Base-by-base conservation (phyloP, 2,329 filamentous ascomycete species). In the Zalaria obscura region DNA sequence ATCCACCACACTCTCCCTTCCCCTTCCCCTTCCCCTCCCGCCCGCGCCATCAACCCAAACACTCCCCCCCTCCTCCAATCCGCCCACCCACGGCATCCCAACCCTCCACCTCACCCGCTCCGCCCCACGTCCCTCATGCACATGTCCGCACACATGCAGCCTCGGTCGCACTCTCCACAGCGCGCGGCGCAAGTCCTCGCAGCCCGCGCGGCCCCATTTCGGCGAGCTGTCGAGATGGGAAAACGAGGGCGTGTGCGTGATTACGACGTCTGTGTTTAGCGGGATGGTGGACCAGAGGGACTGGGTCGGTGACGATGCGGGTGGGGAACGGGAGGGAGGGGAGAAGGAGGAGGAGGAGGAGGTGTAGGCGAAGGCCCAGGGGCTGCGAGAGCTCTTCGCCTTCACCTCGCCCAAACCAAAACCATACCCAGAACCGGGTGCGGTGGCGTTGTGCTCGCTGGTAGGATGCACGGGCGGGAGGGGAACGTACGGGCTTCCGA, bases 61-160 rank as follows among this genome's bases (percentile, higher is more conserved):
- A 26, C 64, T 55, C 0, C 63, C 58, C 2, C 49, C 44, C 28
- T 62, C 56, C 52, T 75, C 73, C 36, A 63, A 25, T 34, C 18
- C 32, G 27, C 7, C 28, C 35, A 36, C 18, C 34, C 10, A 28
- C 5, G 25, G n/a, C 18, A 25, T 27, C 11, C 35, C 28, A 11
- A 36, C 31, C 9, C 34, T 66, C 82, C 82, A 87, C 25, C 56
- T 58, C 28, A 87, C 67, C 26, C 74, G 63, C 52, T 79, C 68
- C 6, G 68, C 75, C 8, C 81, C 82, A 48, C 82, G 65, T 3
- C 70, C 77, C 46, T 76, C 73, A 55, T 87, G 81, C 27, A 84
- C 72, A 57, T 87, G 83, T 1, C 83, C 82, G 52, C 78, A 86
- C 11, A 87, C 66, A 18, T 75, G 73, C 38, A 87, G 61, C 41